phyloP scores from a whole-genome alignment of 805 yeast genomes.

The Saturnispora quitensis region DNA sequence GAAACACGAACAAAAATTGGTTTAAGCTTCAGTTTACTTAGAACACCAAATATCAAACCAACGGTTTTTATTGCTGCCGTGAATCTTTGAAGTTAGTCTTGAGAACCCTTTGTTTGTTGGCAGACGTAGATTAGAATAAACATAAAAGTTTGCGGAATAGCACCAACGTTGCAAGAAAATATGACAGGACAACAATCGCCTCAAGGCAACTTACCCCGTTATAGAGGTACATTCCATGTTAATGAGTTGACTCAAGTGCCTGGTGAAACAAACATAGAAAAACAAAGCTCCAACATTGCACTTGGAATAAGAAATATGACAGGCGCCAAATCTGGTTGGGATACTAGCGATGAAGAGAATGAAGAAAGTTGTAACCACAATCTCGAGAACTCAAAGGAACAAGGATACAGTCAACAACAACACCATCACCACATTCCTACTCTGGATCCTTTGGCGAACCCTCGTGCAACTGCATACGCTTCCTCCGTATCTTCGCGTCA shows the following conservation, averaged over 20 bases:
- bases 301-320: neutral
- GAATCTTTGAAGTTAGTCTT: neutral
- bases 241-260: conserved; percentile 17
- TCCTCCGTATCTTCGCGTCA: neutral
- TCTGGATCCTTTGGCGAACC: conserved; percentile 2
- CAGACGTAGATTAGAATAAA: neutral
- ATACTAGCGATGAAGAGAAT: conserved; percentile 8
- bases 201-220: conserved; percentile 19
- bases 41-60: neutral
- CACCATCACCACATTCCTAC: neutral
- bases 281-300: neutral
- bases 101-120: neutral
- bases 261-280: neutral
- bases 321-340: conserved; percentile 9
- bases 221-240: conserved; percentile 23
- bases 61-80: neutral
- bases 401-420: neutral
- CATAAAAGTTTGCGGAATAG: neutral
- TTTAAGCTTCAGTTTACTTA: neutral
- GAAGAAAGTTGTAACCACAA: neutral
- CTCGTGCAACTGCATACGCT: neutral
- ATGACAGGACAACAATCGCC: conserved; percentile 1
- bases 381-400: neutral
- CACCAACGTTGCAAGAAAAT: neutral
- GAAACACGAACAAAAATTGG: neutral